These are phyloP conservation scores for Trichoderma simmonsii DNA, from an alignment of 2,329 filamentous ascomycete genomes.

Conservation along the genomic window DNA sequence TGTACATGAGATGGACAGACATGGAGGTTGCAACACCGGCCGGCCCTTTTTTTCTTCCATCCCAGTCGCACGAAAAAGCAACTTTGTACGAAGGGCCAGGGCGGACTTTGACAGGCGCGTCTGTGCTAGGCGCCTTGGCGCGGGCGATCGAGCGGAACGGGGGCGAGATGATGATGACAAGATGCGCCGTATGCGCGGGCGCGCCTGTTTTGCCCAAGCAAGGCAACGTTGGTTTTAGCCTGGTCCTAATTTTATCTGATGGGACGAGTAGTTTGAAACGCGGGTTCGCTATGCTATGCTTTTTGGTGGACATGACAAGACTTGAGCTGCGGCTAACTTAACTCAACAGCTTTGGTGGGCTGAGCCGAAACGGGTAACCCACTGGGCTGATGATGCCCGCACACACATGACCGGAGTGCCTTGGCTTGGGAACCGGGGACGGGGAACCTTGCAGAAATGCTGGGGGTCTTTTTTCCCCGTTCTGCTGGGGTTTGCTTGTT, in stretches of 20 bases:
- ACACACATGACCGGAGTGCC: background rate
- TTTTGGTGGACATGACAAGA: background rate
- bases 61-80: background rate
- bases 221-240: background rate
- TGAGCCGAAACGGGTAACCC: background rate
- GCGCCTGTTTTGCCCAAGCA: background rate
- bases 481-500: background rate
- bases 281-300: background rate
- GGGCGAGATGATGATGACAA: background rate
- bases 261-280: background rate
- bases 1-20: background rate
- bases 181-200: constrained; percentile 3
- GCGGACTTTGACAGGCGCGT: constrained; percentile 8
- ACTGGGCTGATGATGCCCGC: constrained; percentile 3
- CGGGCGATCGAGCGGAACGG: constrained; percentile 11
- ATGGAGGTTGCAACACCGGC: background rate
- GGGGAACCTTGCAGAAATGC: constrained; percentile 4
- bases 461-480: background rate
- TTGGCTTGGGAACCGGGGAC: background rate
- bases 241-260: constrained; percentile 2
- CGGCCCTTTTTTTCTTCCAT: background rate
- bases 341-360: background rate
- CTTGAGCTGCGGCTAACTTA: background rate
- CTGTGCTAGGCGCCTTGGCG: constrained; percentile 12
- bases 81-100: background rate